Base-by-base conservation (phyloP, 2,329 filamentous ascomycete species). In the Fusarium oligoseptatum region DNA sequence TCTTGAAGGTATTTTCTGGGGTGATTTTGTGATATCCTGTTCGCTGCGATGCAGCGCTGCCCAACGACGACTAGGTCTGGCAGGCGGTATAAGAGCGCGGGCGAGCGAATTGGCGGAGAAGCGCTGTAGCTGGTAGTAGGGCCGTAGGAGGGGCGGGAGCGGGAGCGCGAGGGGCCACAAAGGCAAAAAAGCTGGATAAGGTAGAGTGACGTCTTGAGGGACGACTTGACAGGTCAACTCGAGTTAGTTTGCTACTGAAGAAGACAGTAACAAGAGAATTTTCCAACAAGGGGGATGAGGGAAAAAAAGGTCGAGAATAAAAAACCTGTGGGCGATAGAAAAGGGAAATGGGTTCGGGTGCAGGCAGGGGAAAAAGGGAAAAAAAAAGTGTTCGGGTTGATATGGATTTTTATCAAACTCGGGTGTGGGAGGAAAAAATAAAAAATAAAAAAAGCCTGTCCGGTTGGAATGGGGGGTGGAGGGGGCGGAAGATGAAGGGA, bases 21-120 rank as follows among this genome's bases (percentile, higher is more conserved):
- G 62, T 73, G 74, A 66, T 79, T 77, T 71, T 68, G 57, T 63
- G 67, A 71, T 60, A 56, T 69, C 66, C 70, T 70, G 66, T 73
- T 67, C 55, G 74, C 77, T 78, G 77, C 75, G 76, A 71, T 77
- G 76, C 77, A 79, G 77, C 75, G 70, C 77, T 79, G 77, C 77
- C 77, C 77, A 79, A 79, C 77, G 77, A 79, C 75, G 71, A 45
- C 57, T 70, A 67, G 73, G 76, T 79, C 77, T 79, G 77, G 77
- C 77, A 79, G 77, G 64, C 69, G 68, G 55, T 73, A 72, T 64
- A 71, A 71, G 67, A 73, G 69, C 72, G 73, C 72, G 66, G 70
- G 71, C 69, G 66, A 67, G 66, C 70, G 76, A 68, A 72, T 76
- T 76, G 73, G 62, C 71, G 68, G 69, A 63, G 66, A 48, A 67